A percentile compares a stretch with the other conserved stretches of the same genome.
phyloP scores from a whole-genome alignment of 148 eudicot genomes.

The Camellia sinensis region DNA sequence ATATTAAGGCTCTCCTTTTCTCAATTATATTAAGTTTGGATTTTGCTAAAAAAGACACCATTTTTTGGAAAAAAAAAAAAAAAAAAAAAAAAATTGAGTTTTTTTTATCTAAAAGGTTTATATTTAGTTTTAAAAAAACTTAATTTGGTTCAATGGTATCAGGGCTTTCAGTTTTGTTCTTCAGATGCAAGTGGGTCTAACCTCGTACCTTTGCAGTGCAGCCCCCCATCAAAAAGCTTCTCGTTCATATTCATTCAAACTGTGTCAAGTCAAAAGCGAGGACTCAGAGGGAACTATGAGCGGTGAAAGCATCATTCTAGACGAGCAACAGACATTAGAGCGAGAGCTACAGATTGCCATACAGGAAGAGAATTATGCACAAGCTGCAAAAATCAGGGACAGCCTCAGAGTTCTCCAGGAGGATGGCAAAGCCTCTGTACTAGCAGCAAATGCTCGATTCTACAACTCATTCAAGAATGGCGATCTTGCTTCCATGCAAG shows the following conservation, averaged over 20 bases:
- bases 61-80: no score
- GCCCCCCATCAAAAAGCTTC: constrained; percentile 36
- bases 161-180: not conserved
- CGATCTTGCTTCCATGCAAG: constrained; percentile 80
- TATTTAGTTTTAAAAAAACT: not conserved
- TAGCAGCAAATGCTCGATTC: constrained; percentile 77
- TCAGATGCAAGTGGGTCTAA: constrained; percentile 25
- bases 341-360: constrained; percentile 70
- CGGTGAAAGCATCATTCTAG: constrained; percentile 71
- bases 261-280: constrained; percentile 67
- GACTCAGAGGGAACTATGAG: constrained; percentile 57
- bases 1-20: not conserved
- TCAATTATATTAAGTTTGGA: no score
- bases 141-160: not conserved
- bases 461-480: constrained; percentile 85
- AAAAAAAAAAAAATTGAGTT: not conserved
- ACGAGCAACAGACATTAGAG: constrained; percentile 64
- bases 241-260: constrained; percentile 27
- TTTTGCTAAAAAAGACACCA: no score
- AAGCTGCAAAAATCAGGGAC: constrained; percentile 94
- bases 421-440: constrained; percentile 74
- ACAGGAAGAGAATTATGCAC: constrained; percentile 73
- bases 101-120: not conserved
- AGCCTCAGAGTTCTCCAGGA: constrained; percentile 64
- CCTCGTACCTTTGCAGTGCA: constrained; percentile 53